Evolutionary conservation across 768 basidiomycete species (phyloP), one percentile per base, ranked within the genome.

Genomic region (Clavaria fumosa): DNA sequence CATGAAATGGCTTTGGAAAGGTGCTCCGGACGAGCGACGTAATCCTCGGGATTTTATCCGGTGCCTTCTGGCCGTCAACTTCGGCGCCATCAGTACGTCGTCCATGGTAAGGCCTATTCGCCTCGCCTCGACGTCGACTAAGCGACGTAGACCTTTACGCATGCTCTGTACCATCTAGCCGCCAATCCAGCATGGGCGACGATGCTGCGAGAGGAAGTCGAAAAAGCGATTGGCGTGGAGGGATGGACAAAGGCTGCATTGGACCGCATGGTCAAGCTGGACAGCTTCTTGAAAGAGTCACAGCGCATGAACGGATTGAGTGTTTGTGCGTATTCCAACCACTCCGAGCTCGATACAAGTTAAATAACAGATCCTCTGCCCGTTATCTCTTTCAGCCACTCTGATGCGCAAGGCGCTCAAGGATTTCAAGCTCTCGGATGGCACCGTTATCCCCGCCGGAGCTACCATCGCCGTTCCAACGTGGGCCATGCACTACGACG

Each of bases 351-450:
- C 19, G 17, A n/a, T n/a, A n/a, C n/a, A n/a, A n/a, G n/a, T n/a
- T n/a, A n/a, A n/a, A n/a, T 11, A 9, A 12, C 4, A 19, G 22
- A 5, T 2, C 34, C 31, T 27, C 5, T 11, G 15, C 27, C 5
- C 14, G 9, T 28, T 28, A 28, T 28, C 9, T 14, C 14, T 28
- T 15, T 3, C 11, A 52, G 48, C 50, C 31, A 43, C 38, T 27
- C 41, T 64, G 26, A 38, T 45, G 10, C 58, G 66, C 4, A 51
- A 53, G 39, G 55, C 53, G 2, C 34, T 58, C 15, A 50, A 58
- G 35, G 60, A 63, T 28, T 60, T 59, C 46, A 61, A 56, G 1
- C 60, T 71, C 37, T 63, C 62, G 3, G 58, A 69, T 45, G 66
- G 65, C 4, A 60, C 57, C 1, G 43, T 46, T 28, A 43, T 70